Base-by-base conservation (phyloP, 768 basidiomycete species). In the Lactarius deliciosus region DNA sequence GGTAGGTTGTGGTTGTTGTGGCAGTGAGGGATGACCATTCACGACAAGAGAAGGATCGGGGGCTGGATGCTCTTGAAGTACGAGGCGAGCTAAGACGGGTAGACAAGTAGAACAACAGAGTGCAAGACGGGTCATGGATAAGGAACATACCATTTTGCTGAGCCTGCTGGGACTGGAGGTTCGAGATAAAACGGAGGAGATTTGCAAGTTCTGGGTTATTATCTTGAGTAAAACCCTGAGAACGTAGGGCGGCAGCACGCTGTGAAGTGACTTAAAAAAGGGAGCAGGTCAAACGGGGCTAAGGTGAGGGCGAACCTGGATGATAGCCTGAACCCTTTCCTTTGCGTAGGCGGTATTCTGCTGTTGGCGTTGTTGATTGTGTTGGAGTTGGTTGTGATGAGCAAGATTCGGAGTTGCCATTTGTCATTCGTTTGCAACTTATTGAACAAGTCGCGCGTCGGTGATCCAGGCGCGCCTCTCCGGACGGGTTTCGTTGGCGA, bases 1-100 rank as follows among this genome's bases (percentile, higher is more conserved):
- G 43, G 72, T 61, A 79, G 63, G 43, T 20, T 66, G 64, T 28
- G 59, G 50, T 30, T 69, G 69, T 8, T 65, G 68, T 16, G 60
- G 64, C 6, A 62, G 76, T 41, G 82, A 73, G 32, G 76, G 68
- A 72, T 86, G 85, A 36, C 86, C 85, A 69, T 88, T 88, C 60
- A 77, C 72, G 70, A 79, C 76, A 75, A 76, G 61, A 71, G 76
- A 38, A 72, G 68, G 72, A 25, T 64, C 70, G 36, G 68, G 28
- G 22, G 53, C 25, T 47, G 63, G 16, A 13, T 69, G 68, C 22
- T 69, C 68, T 56, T 61, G 73, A 55, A 60, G 71, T 60, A 59
- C 13, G 66, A 68, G 68, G 36, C 59, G 63, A 60, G 68, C 68
- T 57, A 25, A 57, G 47, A 20, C 4, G 36, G 45, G 50, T 45